Evolutionary conservation across 257 asterid species (phyloP).

Genomic region (Fraxinus cuspidata): DNA sequence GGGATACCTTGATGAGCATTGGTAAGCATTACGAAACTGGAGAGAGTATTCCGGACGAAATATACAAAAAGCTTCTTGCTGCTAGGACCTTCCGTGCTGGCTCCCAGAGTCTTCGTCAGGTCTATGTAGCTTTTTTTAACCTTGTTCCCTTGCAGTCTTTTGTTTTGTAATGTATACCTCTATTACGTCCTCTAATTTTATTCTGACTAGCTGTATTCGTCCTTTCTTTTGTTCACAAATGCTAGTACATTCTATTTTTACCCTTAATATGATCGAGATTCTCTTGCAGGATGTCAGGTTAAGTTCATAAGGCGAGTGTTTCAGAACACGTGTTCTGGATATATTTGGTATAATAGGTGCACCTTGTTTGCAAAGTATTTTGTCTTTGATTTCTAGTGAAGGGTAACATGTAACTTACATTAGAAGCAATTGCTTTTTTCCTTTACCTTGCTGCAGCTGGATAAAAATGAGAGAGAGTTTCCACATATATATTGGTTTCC

Average conservation of each 20-base stretch:
- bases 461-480: neutral
- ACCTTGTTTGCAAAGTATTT: neutral
- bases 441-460: neutral
- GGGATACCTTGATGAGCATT: conserved; percentile 93
- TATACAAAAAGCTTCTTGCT: conserved; percentile 92
- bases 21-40: conserved; percentile 99
- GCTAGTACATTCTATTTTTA: neutral
- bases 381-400: neutral
- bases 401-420: neutral
- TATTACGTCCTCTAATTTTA: neutral
- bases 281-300: neutral
- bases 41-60: conserved; percentile 84
- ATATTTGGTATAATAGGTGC: neutral
- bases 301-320: neutral
- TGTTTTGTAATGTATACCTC: neutral
- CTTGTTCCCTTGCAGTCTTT: conserved; percentile 4
- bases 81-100: conserved; percentile 99
- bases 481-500: neutral
- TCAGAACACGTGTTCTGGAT: neutral
- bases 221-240: neutral
- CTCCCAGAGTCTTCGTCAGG: conserved; percentile 93
- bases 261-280: neutral
- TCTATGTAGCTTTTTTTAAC: conserved; percentile 24
- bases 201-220: neutral
- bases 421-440: neutral